Evolutionary conservation across 805 yeast species (phyloP), one percentile per base, ranked within the genome.

Genomic region (Wickerhamomyces ciferrii): DNA sequence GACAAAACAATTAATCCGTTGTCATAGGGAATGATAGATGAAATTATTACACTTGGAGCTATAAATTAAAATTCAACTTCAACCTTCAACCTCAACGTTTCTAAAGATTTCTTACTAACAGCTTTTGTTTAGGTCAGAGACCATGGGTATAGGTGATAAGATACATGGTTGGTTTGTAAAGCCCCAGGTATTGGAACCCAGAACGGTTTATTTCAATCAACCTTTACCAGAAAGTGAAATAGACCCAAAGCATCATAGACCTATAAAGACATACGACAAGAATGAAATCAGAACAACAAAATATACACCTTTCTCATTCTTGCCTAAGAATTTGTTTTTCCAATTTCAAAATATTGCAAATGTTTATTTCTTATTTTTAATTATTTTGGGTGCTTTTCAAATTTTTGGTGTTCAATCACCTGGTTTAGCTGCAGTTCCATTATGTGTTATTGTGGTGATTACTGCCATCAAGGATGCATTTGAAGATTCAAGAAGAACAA

Each of bases 321-420:
- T 92, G 20, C 98, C 98, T 6, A 90, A 90, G 63, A 89, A 92
- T 65, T 65, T 92, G 40, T 66, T 68, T 41, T 75, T 78, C 52
- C 98, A 92, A 68, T 91, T 90, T 64, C 80, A 77, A 54, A 92
- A 91, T 61, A 79, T 90, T 50, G 99, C 99, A 35, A 94, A 94
- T 66, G 71, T 88, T 43, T 92, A 90, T 69, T 92, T 92, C 75
- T 69, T 92, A 55, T 69, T 81, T 27, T 70, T 88, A 68, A 85
- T 84, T 58, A 84, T 92, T 53, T 67, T 92, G 51, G 96, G 97
- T 52, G 84, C 69, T 29, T 85, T 85, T 59, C 72, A 74, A 42
- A 81, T 87, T 29, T 87, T 86, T 62, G 95, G 95, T 59, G 95
- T 87, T 27, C 85, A 90, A 10, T 77, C 74, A 49, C 94, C 95